phyloP scores from a whole-genome alignment of 2,329 filamentous ascomycete genomes.

The Alternaria angustiovoidea region DNA sequence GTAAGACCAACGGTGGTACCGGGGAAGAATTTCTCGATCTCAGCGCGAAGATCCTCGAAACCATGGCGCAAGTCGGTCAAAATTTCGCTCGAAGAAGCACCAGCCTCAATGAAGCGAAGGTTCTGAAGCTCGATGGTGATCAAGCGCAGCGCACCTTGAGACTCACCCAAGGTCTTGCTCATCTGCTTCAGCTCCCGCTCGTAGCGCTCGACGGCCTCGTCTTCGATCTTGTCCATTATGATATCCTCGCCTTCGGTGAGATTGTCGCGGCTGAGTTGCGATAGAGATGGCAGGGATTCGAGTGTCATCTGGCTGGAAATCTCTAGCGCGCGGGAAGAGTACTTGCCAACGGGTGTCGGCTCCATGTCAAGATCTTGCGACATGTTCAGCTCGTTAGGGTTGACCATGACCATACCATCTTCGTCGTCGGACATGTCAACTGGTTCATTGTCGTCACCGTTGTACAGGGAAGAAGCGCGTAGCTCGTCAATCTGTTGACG shows the following conservation, averaged over 20 bases:
- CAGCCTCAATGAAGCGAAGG: constrained; percentile 51
- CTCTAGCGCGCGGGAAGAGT: constrained; percentile 38
- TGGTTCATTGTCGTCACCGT: constrained; percentile 33
- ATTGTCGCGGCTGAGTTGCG: constrained; percentile 38
- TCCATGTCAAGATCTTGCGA: constrained; percentile 42
- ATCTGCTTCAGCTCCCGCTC: constrained; percentile 53
- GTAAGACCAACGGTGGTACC: constrained; percentile 47
- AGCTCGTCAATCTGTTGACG: constrained; percentile 48
- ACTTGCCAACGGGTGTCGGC: constrained; percentile 36
- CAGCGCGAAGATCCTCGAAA: constrained; percentile 52
- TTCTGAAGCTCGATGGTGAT: constrained; percentile 55
- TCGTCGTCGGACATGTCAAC: constrained; percentile 39
- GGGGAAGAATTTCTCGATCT: constrained; percentile 54
- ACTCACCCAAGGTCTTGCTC: constrained; percentile 49
- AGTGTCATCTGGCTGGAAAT: constrained; percentile 43
- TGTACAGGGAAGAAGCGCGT: constrained; percentile 42
- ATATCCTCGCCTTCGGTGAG: constrained; percentile 33
- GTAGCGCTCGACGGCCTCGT: constrained; percentile 48
- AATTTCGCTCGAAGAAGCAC: constrained; percentile 45
- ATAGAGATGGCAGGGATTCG: constrained; percentile 33
- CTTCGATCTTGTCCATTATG: constrained; percentile 38
- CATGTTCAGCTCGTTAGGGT: constrained; percentile 45
- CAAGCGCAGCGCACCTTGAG: constrained; percentile 52
- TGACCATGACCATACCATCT: constrained; percentile 42
- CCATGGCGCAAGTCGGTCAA: constrained; percentile 52